phyloP scores from a whole-genome alignment of 805 yeast species.

The Schizosaccharomyces lindneri region DNA sequence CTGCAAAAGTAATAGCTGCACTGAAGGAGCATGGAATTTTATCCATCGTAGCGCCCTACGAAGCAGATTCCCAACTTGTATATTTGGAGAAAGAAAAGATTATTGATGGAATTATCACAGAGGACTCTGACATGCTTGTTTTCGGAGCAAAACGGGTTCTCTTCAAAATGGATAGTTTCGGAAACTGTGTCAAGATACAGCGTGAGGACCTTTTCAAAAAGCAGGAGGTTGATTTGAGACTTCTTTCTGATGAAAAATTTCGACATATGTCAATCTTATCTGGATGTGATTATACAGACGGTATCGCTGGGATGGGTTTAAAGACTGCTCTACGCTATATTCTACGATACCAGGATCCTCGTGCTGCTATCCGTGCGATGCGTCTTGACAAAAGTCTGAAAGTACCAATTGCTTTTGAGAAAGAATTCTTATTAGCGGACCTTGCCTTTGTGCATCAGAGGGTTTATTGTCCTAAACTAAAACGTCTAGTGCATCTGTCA shows the following conservation, averaged over 20 bases:
- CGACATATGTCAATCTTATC: constrained; percentile 61
- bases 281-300: constrained; percentile 93
- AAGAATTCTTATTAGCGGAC: constrained; percentile 40
- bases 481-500: constrained; percentile 17
- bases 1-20: constrained; percentile 40
- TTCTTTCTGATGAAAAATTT: constrained; percentile 30
- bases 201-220: constrained; percentile 28
- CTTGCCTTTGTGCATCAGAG: constrained; percentile 66
- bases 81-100: constrained; percentile 49
- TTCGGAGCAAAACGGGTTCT: constrained; percentile 61
- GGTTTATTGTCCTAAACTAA: constrained; percentile 44
- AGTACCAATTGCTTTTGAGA: constrained; percentile 32
- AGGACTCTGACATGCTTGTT: constrained; percentile 75
- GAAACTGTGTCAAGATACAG: constrained; percentile 43
- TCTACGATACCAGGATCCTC: constrained; percentile 24
- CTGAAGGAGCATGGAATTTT: constrained; percentile 31
- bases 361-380: constrained; percentile 30
- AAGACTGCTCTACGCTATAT: constrained; percentile 46
- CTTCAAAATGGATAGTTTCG: constrained; percentile 53
- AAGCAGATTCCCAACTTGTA: constrained; percentile 94
- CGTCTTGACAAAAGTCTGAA: constrained; percentile 32
- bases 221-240: constrained; percentile 23
- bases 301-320: constrained; percentile 60
- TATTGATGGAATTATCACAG: constrained; percentile 72
- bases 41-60: constrained; percentile 88